Evolutionary conservation across 78 protist species (phyloP).

Genomic region (Tieghemostelium lacteum): DNA sequence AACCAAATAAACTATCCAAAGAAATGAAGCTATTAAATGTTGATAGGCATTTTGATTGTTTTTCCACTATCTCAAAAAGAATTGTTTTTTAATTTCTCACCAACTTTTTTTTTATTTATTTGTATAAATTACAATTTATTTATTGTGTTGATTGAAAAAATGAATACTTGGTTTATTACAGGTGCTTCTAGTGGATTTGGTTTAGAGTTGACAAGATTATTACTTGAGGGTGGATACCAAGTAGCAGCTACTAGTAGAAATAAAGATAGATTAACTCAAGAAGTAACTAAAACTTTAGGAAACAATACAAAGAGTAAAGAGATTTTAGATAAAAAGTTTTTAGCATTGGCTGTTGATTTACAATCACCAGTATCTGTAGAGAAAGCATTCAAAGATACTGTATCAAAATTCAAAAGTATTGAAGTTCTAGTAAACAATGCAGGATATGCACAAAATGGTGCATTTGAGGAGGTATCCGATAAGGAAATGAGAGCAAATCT

Average conservation of each 20-base stretch:
- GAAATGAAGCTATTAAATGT: too few relatives aligned
- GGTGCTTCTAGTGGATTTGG: neutral
- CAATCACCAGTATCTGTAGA: neutral
- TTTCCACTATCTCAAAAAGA: too few relatives aligned
- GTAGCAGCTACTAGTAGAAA: slow-evolving; percentile 3
- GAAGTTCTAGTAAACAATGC: neutral
- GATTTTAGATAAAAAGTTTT: too few relatives aligned
- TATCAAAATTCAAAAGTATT: neutral
- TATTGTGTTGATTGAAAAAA: too few relatives aligned
- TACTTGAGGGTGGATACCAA: neutral
- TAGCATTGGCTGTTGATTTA: neutral
- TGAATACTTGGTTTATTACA: neutral
- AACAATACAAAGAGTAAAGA: neutral
- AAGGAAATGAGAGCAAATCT: neutral
- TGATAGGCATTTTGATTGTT: too few relatives aligned
- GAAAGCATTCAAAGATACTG: neutral
- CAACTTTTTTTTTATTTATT: too few relatives aligned
- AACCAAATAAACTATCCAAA: too few relatives aligned
- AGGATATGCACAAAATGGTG: neutral
- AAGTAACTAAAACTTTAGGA: neutral
- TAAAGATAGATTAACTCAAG: neutral
- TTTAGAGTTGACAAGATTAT: too few relatives aligned
- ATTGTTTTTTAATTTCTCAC: too few relatives aligned
- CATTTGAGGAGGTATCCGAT: neutral
- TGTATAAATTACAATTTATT: too few relatives aligned